Base-by-base conservation (phyloP, 345 rosid genomes). In the Balakata baccata region DNA sequence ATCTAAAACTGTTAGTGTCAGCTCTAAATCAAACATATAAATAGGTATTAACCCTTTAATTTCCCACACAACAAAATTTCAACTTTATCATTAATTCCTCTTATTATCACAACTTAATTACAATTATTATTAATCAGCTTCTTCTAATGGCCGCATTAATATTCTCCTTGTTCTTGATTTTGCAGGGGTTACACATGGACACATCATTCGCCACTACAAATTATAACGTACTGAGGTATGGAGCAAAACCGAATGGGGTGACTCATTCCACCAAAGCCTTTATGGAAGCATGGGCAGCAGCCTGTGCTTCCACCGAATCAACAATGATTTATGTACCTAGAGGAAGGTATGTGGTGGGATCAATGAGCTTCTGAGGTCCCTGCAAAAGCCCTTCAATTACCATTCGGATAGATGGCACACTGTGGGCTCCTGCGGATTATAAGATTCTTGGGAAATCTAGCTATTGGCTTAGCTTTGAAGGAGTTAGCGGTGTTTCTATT, bases 371-470 rank as follows among this genome's bases (percentile, higher is more conserved):
- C 37, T 68, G 75, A 68, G 65, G 74, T 58, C 34, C 23, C 25
- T 87, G 96, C 63, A 74, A 37, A 68, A 86, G 80, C 77, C 65
- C 68, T n/a, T 74, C 64, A 16, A 77, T 86, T 58, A 86, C 80
- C 13, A 3, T 90, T 29, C 79, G 78, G 64, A 84, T 88, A 3
- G 81, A 81, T 54, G 92, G 90, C 13, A 85, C 82, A 2, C 69
- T 90, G 13, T 73, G 85, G 51, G 91, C 86, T 74, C 89, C 95
- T 0, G 16, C 17, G 16, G 84, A 87, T 18, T 88, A 86, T 16
- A 62, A 41, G 34, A 80, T 80, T n/a, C 82, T 90, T 5, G 89
- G 85, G 23, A 38, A 80, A 49, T 38, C 66, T 50, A 41, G 34
- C 10, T 72, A 70, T 57, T 90, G 96, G 96, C 72, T 88, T 14